These are phyloP conservation scores for Leavenworthia alabamica DNA, from an alignment of 345 rosid species.

Conservation along the genomic window DNA sequence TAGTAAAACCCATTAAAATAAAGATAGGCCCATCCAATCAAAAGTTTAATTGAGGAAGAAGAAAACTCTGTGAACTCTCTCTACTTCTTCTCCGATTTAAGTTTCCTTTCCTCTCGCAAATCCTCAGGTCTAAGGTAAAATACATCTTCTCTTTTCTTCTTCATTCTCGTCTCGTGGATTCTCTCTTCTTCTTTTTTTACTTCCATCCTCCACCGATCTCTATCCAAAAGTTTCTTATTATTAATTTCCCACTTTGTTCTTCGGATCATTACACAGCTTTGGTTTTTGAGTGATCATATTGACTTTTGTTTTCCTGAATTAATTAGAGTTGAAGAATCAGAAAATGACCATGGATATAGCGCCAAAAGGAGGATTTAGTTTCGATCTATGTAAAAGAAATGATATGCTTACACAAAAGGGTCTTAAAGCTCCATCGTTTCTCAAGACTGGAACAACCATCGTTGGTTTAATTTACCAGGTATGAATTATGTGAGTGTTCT, in stretches of 20 bases:
- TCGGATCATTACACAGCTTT: not conserved
- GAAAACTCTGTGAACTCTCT: slow-evolving; percentile 6
- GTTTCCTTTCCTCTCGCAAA: slow-evolving; percentile 10
- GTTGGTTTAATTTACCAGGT: slow-evolving; percentile 85
- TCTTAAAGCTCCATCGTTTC: slow-evolving; percentile 50
- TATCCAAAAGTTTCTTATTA: not conserved
- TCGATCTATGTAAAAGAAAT: slow-evolving; percentile 81
- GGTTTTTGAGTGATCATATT: not conserved
- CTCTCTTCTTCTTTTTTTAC: not conserved
- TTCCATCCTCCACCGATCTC: not conserved
- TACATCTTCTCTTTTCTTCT: not conserved
- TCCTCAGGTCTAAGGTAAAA: slow-evolving; percentile 4
- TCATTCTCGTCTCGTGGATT: not conserved
- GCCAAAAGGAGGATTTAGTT: slow-evolving; percentile 69
- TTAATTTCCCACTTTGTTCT: not conserved
- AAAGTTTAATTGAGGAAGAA: slow-evolving; percentile 21
- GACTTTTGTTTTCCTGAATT: not conserved
- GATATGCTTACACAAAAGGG: slow-evolving; percentile 68
- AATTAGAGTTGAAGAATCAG: not conserved
- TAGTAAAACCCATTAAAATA: not conserved
- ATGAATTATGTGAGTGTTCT: not conserved
- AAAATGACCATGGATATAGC: slow-evolving; percentile 60
- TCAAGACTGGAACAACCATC: slow-evolving; percentile 93
- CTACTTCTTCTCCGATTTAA: slow-evolving; percentile 4
- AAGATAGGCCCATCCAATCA: not conserved